Evolutionary conservation across 2,329 filamentous ascomycete species (phyloP).

Genomic region (Neofusicoccum cordaticola): DNA sequence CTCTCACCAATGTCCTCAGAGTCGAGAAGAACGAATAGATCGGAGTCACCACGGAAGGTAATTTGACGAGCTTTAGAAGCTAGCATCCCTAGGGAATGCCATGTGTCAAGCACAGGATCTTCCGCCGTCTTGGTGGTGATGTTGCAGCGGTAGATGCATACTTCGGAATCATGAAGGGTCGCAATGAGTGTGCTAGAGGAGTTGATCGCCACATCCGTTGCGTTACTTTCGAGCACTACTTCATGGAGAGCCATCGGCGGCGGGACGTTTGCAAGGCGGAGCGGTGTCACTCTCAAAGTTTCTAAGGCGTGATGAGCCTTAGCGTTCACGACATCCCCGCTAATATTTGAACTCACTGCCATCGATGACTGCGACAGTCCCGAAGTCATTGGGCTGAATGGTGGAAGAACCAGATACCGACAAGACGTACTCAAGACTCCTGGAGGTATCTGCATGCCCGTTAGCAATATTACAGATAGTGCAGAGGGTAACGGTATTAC

Average conservation of each 20-base stretch:
- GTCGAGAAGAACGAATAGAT: conserved; percentile 36
- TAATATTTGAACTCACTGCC: conserved; percentile 52
- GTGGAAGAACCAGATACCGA: conserved; percentile 67
- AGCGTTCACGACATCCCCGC: not conserved
- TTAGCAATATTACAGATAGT: conserved; percentile 15
- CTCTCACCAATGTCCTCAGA: conserved; percentile 28
- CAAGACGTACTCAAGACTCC: conserved; percentile 66
- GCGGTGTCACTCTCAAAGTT: conserved; percentile 77
- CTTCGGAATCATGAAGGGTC: conserved; percentile 64
- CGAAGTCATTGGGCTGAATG: conserved; percentile 69
- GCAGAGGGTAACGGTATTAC: conserved; percentile 22
- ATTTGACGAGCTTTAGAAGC: conserved; percentile 44
- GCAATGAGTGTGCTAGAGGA: conserved; percentile 52
- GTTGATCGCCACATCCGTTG: conserved; percentile 72
- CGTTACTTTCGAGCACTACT: conserved; percentile 59
- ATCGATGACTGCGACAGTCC: conserved; percentile 80
- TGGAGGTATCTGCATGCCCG: conserved; percentile 43
- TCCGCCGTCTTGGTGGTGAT: conserved; percentile 53
- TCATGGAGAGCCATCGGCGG: conserved; percentile 90
- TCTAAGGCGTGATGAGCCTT: conserved; percentile 33
- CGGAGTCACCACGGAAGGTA: conserved; percentile 41
- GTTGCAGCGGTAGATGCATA: conserved; percentile 70
- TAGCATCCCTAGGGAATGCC: conserved; percentile 19
- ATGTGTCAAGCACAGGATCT: conserved; percentile 29
- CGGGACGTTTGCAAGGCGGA: conserved; percentile 79